Conservation (phyloP, 805 yeast genomes). For the Nakazawaea populi region DNA sequence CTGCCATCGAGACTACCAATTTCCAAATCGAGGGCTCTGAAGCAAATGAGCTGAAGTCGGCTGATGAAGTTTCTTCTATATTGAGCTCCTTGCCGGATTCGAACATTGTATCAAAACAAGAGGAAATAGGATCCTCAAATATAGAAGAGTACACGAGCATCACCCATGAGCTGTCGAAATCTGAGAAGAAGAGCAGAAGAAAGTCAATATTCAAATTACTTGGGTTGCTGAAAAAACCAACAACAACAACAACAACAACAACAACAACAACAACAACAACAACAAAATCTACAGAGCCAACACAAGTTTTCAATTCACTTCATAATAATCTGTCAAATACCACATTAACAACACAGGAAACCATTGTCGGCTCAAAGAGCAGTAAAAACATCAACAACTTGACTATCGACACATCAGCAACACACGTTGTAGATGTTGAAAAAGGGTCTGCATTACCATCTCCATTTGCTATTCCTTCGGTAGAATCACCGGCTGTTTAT, state of each 20-base stretch:
- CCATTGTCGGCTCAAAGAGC: constrained; percentile 1
- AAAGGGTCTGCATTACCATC: constrained; percentile 7
- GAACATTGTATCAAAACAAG: no score
- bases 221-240: constrained; percentile 9
- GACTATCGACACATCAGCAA: constrained; percentile 2
- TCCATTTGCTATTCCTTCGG: constrained; percentile 10
- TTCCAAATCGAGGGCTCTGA: no score
- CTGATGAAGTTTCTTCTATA: no score
- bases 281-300: background rate
- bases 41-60: no score
- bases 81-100: no score
- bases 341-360: constrained; percentile 7
- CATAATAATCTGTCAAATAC: background rate
- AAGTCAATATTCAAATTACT: constrained; percentile 22
- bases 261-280: background rate
- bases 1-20: no score
- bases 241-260: background rate
- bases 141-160: background rate
- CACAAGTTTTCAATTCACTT: background rate
- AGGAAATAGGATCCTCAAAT: background rate
- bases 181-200: constrained; percentile 14
- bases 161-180: background rate
- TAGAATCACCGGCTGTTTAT: constrained; percentile 2
- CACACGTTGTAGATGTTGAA: background rate
- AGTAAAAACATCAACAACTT: constrained; percentile 7